Conservation (phyloP, 163 green algal species). For the Dunaliella salina region DNA sequence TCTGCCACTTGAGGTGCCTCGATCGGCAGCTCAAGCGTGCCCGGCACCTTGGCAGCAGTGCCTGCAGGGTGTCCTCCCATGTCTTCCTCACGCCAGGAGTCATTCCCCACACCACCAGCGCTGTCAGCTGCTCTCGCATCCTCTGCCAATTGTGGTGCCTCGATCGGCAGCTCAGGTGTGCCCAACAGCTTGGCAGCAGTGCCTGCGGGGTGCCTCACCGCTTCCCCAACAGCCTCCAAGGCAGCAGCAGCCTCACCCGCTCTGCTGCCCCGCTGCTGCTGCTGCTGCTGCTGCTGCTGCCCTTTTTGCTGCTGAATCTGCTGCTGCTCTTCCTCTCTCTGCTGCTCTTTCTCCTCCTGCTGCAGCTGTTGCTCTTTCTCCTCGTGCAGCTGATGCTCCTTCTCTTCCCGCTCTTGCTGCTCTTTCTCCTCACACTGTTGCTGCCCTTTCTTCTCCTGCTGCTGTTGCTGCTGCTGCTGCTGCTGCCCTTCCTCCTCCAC, state of each 20-base stretch:
- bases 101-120: background rate
- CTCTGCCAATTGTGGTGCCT: background rate
- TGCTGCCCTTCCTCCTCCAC: background rate
- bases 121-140: background rate
- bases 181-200: background rate
- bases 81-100: too few relatives aligned
- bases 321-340: background rate
- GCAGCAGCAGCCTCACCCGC: too few relatives aligned
- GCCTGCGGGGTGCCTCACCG: too few relatives aligned
- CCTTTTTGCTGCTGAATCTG: background rate
- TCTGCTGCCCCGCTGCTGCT: background rate
- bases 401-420: background rate
- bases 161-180: background rate
- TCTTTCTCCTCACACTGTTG: background rate
- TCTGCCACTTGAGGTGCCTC: background rate
- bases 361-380: background rate
- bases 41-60: background rate
- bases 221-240: too few relatives aligned
- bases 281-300: background rate
- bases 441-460: background rate
- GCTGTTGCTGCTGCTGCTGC: background rate
- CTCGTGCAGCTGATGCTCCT: background rate
- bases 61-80: too few relatives aligned
- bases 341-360: background rate
- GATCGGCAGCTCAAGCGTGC: too few relatives aligned